phyloP scores from a whole-genome alignment of 2,329 filamentous ascomycete genomes.

The Aspergillus ibericus region DNA sequence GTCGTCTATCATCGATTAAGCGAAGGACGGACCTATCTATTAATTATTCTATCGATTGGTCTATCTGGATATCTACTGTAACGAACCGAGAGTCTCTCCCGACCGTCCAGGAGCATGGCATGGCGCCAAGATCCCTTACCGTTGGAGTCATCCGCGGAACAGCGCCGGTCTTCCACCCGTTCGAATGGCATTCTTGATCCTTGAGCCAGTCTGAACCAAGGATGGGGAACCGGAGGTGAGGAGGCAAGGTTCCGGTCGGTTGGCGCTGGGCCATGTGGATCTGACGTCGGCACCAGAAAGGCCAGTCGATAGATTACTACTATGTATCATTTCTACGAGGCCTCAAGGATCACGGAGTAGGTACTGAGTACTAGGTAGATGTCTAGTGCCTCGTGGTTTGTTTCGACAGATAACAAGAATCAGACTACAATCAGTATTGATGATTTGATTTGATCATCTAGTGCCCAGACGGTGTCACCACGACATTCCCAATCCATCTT shows the following conservation, averaged over 20 bases:
- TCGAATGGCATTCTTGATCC: slow-evolving; percentile 5
- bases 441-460: too few relatives aligned
- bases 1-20: not conserved
- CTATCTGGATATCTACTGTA: not conserved
- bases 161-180: slow-evolving; percentile 6
- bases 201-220: not conserved
- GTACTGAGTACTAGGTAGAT: not conserved
- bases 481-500: not conserved
- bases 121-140: slow-evolving; percentile 3
- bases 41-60: too few relatives aligned
- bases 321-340: too few relatives aligned
- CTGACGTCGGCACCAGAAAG: slow-evolving; percentile 24
- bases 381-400: not conserved
- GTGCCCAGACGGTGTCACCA: not conserved
- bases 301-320: too few relatives aligned
- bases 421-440: too few relatives aligned
- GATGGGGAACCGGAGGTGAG: not conserved
- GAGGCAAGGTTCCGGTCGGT: slow-evolving; percentile 6
- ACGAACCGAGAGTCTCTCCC: not conserved
- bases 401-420: too few relatives aligned
- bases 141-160: slow-evolving; percentile 1
- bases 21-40: not conserved
- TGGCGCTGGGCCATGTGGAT: slow-evolving; percentile 26
- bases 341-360: too few relatives aligned
- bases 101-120: not conserved